Evolutionary conservation across 2,329 filamentous ascomycete species (phyloP).

Genomic region (Alternaria sp.): DNA sequence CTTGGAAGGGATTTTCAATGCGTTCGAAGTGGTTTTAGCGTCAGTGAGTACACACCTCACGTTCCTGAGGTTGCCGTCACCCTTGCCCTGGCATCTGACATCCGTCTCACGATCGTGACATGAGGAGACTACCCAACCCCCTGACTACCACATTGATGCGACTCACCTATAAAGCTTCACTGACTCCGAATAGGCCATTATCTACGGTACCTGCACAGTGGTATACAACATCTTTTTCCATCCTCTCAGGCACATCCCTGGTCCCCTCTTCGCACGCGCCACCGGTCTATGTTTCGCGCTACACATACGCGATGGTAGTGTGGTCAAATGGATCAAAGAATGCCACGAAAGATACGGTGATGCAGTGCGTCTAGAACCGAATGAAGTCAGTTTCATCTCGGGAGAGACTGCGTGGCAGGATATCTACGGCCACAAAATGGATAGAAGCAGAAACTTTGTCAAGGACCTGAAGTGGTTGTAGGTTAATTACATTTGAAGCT

Average conservation of each 20-base stretch:
- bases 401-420: conserved; percentile 54
- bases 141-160: background rate
- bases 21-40: background rate
- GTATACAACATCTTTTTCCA: conserved; percentile 54
- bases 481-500: background rate
- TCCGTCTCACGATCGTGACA: background rate
- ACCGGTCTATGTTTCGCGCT: conserved; percentile 43
- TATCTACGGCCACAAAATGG: conserved; percentile 51
- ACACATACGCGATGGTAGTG: conserved; percentile 33
- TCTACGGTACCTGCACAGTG: conserved; percentile 19
- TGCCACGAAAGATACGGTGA: conserved; percentile 53
- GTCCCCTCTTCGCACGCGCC: conserved; percentile 46
- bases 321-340: conserved; percentile 30
- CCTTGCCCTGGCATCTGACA: background rate
- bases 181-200: conserved; percentile 10
- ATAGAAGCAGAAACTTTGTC: conserved; percentile 45
- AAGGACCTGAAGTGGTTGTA: conserved; percentile 49
- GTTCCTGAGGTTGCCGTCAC: background rate
- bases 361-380: conserved; percentile 51
- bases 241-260: conserved; percentile 53
- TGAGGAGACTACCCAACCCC: background rate
- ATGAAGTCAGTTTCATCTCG: conserved; percentile 53
- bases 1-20: background rate
- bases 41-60: background rate
- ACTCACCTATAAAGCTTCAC: background rate